phyloP scores from a whole-genome alignment of 495 filamentous ascomycete genomes.

The Neurospora hispaniola region DNA sequence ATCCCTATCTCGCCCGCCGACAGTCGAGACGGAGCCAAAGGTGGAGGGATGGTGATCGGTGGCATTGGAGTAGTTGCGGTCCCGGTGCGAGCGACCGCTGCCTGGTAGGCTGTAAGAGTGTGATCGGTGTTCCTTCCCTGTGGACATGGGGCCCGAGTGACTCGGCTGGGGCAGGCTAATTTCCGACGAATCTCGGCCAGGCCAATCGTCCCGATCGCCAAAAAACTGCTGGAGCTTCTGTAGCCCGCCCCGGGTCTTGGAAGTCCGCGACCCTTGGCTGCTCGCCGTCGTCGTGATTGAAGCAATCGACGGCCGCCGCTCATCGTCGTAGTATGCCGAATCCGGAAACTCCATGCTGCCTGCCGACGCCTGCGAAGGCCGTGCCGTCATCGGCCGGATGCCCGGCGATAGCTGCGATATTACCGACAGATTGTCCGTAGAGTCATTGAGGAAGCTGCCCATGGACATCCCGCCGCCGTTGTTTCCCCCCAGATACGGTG shows the following conservation, averaged over 20 bases:
- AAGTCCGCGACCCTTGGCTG: constrained; percentile 81
- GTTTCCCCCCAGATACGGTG: constrained; percentile 37
- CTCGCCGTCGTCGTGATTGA: constrained; percentile 79
- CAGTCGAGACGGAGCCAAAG: background rate
- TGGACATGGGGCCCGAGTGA: constrained; percentile 9
- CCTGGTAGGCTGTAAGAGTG: constrained; percentile 43
- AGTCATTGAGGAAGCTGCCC: constrained; percentile 54
- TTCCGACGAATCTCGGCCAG: constrained; percentile 58
- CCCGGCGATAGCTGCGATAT: constrained; percentile 52
- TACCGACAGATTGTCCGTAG: constrained; percentile 49
- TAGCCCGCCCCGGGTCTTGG: constrained; percentile 51
- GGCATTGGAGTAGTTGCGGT: constrained; percentile 68
- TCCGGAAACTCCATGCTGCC: constrained; percentile 59
- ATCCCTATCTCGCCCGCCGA: constrained; percentile 33
- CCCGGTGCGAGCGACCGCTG: constrained; percentile 43
- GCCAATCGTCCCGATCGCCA: constrained; percentile 61
- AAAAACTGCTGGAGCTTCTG: constrained; percentile 77
- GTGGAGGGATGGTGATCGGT: constrained; percentile 29
- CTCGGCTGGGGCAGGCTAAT: constrained; percentile 49
- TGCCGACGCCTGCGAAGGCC: constrained; percentile 32
- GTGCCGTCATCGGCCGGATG: constrained; percentile 50
- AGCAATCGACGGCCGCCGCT: constrained; percentile 77
- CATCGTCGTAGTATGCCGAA: constrained; percentile 51
- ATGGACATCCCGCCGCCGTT: constrained; percentile 22
- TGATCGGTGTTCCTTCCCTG: constrained; percentile 40